Evolutionary conservation across 805 yeast species (phyloP).

Genomic region (Nakazawaea ambrosiae): DNA sequence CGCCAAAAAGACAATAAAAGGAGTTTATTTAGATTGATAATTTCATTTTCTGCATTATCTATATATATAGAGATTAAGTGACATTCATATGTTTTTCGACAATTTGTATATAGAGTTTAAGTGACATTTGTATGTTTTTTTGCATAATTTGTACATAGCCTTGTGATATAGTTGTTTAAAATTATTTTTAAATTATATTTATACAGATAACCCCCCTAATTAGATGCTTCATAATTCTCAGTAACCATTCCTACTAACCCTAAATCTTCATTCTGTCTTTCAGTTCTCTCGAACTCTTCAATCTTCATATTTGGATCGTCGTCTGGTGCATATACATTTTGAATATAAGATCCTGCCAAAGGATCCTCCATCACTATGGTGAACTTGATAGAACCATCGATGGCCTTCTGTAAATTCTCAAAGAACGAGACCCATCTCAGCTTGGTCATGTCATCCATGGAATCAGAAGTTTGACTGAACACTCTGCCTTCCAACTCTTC

Average conservation of each 20-base stretch:
- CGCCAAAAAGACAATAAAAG: constrained; percentile 1
- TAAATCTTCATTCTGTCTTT: constrained; percentile 83
- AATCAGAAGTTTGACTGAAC: constrained; percentile 79
- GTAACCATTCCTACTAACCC: constrained; percentile 57
- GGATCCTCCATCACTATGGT: constrained; percentile 93
- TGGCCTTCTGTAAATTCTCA: constrained; percentile 65
- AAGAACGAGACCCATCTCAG: constrained; percentile 81
- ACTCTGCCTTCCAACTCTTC: constrained; percentile 87
- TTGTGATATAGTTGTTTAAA: too few relatives aligned
- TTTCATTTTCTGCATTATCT: too few relatives aligned
- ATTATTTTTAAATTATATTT: too few relatives aligned
- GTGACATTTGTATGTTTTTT: background rate
- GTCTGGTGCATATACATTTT: constrained; percentile 98
- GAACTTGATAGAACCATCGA: constrained; percentile 74
- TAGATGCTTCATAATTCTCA: constrained; percentile 7
- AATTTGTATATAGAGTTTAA: too few relatives aligned
- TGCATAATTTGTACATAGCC: too few relatives aligned
- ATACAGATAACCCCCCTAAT: too few relatives aligned
- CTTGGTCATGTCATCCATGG: constrained; percentile 76
- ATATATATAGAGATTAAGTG: too few relatives aligned
- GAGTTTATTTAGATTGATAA: background rate
- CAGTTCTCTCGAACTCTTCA: constrained; percentile 86
- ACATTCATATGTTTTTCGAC: too few relatives aligned
- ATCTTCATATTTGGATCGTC: constrained; percentile 91
- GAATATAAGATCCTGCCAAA: constrained; percentile 89